These are phyloP conservation scores for Cydonia oblonga DNA, from an alignment of 331 rosid species.

Conservation along the genomic window DNA sequence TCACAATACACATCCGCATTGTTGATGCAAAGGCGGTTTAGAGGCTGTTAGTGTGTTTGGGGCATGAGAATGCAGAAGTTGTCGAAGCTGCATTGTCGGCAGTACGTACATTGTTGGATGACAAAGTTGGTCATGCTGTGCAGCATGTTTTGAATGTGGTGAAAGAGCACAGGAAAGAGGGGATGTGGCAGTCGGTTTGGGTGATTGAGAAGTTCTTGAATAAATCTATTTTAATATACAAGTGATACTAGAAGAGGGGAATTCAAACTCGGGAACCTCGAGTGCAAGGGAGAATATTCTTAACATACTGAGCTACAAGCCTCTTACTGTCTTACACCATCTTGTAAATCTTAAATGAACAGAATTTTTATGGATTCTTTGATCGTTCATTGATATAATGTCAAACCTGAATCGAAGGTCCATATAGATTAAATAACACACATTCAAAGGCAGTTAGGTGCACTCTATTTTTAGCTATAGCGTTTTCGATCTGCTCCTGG, in stretches of 20 bases:
- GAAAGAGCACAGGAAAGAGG: slow-evolving; percentile 27
- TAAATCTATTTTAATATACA: neutral
- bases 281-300: neutral
- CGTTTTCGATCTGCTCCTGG: too few species aligned
- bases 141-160: slow-evolving; percentile 22
- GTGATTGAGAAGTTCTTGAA: slow-evolving; percentile 31
- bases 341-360: neutral
- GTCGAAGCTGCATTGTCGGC: slow-evolving; percentile 41
- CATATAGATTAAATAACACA: neutral
- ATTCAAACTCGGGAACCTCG: neutral
- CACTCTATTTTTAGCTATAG: too few species aligned
- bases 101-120: slow-evolving; percentile 32
- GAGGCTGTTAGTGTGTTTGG: slow-evolving; percentile 23
- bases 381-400: too few species aligned
- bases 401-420: too few species aligned
- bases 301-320: neutral
- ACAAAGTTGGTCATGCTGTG: slow-evolving; percentile 29
- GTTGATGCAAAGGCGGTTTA: slow-evolving; percentile 31
- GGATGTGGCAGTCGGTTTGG: slow-evolving; percentile 37
- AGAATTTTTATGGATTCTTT: too few species aligned
- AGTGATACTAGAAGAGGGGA: neutral
- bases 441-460: neutral
- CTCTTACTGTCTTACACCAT: too few species aligned
- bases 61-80: slow-evolving; percentile 29
- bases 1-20: slow-evolving; percentile 30